These are phyloP conservation scores for Fagus crenata DNA, from an alignment of 306 rosid species.

Conservation along the genomic window DNA sequence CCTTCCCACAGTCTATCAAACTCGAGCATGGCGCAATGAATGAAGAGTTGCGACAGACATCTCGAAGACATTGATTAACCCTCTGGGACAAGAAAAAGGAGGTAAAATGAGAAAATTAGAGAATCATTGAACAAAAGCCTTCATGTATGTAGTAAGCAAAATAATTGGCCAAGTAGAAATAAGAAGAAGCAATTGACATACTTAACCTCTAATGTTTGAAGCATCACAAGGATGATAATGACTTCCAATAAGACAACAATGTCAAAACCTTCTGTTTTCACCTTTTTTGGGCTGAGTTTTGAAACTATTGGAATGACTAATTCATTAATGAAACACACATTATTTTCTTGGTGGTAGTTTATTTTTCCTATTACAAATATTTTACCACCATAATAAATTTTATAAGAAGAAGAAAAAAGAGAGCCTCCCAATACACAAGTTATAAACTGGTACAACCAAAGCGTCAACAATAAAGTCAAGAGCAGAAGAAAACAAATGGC, in stretches of 20 bases:
- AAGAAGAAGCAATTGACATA: background rate
- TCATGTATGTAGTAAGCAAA: background rate
- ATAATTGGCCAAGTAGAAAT: background rate
- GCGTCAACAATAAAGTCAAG: no score
- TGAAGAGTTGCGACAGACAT: slow-evolving; percentile 38
- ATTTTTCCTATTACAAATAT: no score
- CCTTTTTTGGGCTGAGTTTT: no score
- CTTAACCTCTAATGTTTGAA: slow-evolving; percentile 1
- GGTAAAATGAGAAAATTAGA: slow-evolving; percentile 11
- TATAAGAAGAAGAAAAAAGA: no score
- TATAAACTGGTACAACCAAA: no score
- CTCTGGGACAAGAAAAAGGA: slow-evolving; percentile 48
- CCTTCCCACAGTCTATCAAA: slow-evolving; percentile 69
- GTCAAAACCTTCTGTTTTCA: background rate
- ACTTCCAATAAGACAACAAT: background rate
- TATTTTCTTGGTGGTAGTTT: no score
- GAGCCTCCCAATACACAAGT: no score
- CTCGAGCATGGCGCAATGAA: slow-evolving; percentile 3
- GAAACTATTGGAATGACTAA: no score
- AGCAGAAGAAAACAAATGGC: no score
- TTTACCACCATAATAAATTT: no score
- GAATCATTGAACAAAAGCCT: slow-evolving; percentile 12
- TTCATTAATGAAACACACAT: no score
- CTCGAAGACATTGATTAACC: slow-evolving; percentile 77
- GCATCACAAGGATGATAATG: background rate